These are phyloP conservation scores for Nevesoporus exiguus DNA, from an alignment of 768 basidiomycete genomes.

Conservation along the genomic window DNA sequence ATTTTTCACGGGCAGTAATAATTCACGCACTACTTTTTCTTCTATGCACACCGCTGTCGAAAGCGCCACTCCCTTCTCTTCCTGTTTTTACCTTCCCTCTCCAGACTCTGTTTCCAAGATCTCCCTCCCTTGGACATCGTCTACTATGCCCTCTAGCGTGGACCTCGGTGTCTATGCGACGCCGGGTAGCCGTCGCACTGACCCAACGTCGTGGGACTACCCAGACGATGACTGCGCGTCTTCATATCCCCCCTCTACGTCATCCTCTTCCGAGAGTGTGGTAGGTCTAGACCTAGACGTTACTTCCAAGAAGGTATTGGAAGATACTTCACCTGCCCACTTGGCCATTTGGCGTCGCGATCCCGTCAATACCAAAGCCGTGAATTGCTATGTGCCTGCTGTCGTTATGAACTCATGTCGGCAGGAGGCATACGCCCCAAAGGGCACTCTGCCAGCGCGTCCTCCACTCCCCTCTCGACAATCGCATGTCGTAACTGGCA, in stretches of 20 bases:
- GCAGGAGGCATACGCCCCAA: constrained; percentile 16
- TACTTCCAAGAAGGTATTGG: constrained; percentile 30
- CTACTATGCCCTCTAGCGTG: constrained; percentile 38
- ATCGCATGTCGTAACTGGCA: constrained; percentile 6
- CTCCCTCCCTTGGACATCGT: constrained; percentile 32
- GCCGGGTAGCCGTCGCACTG: constrained; percentile 48
- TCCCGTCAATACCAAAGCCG: constrained; percentile 21
- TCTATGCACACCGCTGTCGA: constrained; percentile 80
- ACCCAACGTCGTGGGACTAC: constrained; percentile 46
- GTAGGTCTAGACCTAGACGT: constrained; percentile 31
- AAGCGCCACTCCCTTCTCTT: constrained; percentile 52
- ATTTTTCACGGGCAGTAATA: constrained; percentile 39
- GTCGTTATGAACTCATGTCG: constrained; percentile 29
- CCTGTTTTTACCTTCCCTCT: constrained; percentile 52
- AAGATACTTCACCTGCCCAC: constrained; percentile 30
- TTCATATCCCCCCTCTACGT: constrained; percentile 43
- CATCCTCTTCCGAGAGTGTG: constrained; percentile 36
- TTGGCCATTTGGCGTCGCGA: constrained; percentile 34
- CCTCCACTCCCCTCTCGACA: constrained; percentile 13
- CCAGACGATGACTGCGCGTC: constrained; percentile 46
- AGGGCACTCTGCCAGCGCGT: constrained; percentile 7
- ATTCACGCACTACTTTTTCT: constrained; percentile 45
- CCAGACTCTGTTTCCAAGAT: constrained; percentile 39
- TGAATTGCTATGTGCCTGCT: constrained; percentile 25
- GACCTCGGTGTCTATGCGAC: constrained; percentile 39